Base-by-base conservation (phyloP, 495 filamentous ascomycete genomes). In the Penicillium malachiteum region DNA sequence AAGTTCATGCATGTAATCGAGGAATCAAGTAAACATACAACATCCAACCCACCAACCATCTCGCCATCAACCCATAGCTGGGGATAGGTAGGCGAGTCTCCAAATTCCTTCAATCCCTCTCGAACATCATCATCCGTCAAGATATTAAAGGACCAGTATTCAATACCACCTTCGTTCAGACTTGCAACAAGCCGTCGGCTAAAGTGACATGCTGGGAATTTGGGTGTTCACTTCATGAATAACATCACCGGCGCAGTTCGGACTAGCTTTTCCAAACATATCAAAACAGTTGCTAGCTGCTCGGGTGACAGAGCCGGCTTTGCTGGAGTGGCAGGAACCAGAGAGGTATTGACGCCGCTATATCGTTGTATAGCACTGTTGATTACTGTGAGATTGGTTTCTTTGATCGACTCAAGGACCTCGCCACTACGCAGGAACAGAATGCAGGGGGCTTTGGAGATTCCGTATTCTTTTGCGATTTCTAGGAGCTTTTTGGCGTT, bases 91-190 rank as follows among this genome's bases (percentile, higher is more conserved):
- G 93, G 93, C 93, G 92, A 96, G 47, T 96, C 92, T 9, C 90
- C 88, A 70, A 87, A 96, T 65, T 87, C 84, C 79, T 97, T 97
- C 62, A 97, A 71, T 3, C 92, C 93, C 75, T 96, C 90, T 34
- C 93, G 80, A 16, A 97, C 93, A 59, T 96, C 92, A 62, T 97
- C 92, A 71, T 97, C 92, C 56, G 91, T 93, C 50, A 97, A 72
- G 56, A 94, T 96, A 67, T 97, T 97, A 74, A 97, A 97, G 79
- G 96, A 97, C 7, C 92, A 92, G 72, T 97, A 97, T 65, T 92
- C 87, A 33, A 97, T 87, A 41, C 85, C 84, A 52, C 86, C 82
- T 75, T 96, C 91, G 52, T 93, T 82, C 54, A 97, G 74, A 33
- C 96, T 76, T 4, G 75, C 82, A 17, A 97, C 93, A 35, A 94